Percentiles rank a stretch among this genome's conserved stretches.
Conservation (phyloP, 1,284 basidiomycete genomes). For the Moesziomyces antarcticus region DNA sequence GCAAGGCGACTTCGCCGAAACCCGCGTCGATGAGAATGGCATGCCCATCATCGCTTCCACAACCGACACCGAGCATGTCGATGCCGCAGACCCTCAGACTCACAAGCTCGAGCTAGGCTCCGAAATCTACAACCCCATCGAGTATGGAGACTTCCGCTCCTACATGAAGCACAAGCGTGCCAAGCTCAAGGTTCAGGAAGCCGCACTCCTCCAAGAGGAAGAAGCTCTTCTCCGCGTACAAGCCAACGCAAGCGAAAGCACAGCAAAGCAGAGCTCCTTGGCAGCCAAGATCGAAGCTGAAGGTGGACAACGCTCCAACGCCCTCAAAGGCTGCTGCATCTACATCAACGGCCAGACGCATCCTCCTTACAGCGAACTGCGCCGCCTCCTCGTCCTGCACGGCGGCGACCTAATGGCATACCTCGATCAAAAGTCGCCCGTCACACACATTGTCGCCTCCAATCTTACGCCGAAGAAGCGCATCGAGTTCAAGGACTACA, state of each 20-base stretch:
- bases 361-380: constrained; percentile 86
- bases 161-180: constrained; percentile 90
- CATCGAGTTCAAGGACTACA: constrained; percentile 86
- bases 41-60: constrained; percentile 12
- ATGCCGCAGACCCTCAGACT: not conserved
- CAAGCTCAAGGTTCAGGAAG: constrained; percentile 71
- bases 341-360: constrained; percentile 89
- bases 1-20: not conserved
- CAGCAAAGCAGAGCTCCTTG: constrained; percentile 2
- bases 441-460: constrained; percentile 87
- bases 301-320: constrained; percentile 25
- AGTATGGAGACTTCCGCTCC: constrained; percentile 84
- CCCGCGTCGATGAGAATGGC: constrained; percentile 26
- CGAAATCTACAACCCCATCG: constrained; percentile 76
- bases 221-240: constrained; percentile 22
- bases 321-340: constrained; percentile 58
- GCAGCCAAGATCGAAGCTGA: constrained; percentile 21
- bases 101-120: constrained; percentile 31
- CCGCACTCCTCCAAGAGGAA: constrained; percentile 48
- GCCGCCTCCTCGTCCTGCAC: constrained; percentile 81
- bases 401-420: constrained; percentile 88
- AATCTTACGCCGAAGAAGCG: constrained; percentile 89
- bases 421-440: constrained; percentile 76
- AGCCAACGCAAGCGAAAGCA: not conserved
- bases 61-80: not conserved